Base-by-base conservation (phyloP, 768 basidiomycete species). In the Calocybe indica region DNA sequence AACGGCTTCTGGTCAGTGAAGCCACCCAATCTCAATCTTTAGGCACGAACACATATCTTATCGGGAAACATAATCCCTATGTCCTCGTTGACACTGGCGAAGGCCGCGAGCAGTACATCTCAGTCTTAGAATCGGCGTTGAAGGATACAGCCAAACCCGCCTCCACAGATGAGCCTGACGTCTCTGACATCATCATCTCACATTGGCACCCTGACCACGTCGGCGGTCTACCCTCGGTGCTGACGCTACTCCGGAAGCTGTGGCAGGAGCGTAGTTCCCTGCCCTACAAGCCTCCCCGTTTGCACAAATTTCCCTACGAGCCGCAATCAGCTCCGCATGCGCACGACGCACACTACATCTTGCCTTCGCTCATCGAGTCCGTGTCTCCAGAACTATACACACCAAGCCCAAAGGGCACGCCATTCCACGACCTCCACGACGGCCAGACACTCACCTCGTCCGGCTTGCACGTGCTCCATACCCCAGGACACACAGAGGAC, bases 151-250 rank as follows among this genome's bases (percentile, higher is more conserved):
- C 64, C 28, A 55, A 56, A 46, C 57, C 67, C 7, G 50, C 58
- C 35, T 62, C 76, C 44, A 60, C 69, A 5, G 47, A 56, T 15
- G 67, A 72, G 39, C 79, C 80, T 6, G 76, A 83, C 42, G 66
- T 97, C 42, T 90, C 89, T 8, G 92, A 97, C 60, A 89, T 98
- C 64, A 72, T 98, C 57, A 72, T 98, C 47, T 91, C 92, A 0
- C 95, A 98, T 63, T 84, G 84, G 75, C 95, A 98, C 61, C 68
- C 70, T 30, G 95, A 98, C 66, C 95, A 98, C 54, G 72, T 84
- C 52, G 78, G 78, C 6, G 95, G 93, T 5, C 69, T 96, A 2
- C 77, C 78, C 0, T 66, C 76, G 29, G 84, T 96, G 0, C 74
- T 97, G 1, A 52, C 58, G 5, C 78, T 91, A 37, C 74, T 96